Percentiles rank a stretch among this genome's conserved stretches.
Evolutionary conservation across 139 green algal species (phyloP).

Genomic region (Coccomyxa sp.): DNA sequence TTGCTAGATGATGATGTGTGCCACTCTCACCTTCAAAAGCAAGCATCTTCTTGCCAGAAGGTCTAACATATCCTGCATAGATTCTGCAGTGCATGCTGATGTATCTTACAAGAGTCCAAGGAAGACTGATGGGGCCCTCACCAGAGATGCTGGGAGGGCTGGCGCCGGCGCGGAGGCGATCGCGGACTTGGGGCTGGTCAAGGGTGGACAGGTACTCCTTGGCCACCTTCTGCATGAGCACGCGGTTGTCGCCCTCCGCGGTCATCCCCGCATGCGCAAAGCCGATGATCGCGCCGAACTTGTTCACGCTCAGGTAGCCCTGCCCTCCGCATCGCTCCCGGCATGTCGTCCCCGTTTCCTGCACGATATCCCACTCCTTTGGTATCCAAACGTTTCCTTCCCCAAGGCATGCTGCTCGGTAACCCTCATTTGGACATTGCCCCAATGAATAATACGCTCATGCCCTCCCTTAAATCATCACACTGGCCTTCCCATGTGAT

Average conservation of each 20-base stretch:
- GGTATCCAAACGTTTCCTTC: background rate
- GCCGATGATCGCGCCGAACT: constrained; percentile 80
- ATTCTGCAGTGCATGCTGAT: too few species aligned
- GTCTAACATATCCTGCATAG: too few species aligned
- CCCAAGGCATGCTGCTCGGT: background rate
- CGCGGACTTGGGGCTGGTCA: background rate
- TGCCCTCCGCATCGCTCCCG: constrained; percentile 70
- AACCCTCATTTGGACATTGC: background rate
- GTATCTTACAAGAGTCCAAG: too few species aligned
- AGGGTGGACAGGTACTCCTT: constrained; percentile 44
- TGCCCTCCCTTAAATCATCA: too few species aligned
- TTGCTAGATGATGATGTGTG: too few species aligned
- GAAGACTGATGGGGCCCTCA: background rate
- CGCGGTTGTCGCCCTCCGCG: constrained; percentile 90
- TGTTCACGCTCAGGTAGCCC: constrained; percentile 86
- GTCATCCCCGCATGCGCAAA: constrained; percentile 92
- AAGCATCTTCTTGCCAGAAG: too few species aligned
- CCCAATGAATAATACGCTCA: too few species aligned
- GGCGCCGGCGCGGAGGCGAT: constrained; percentile 16
- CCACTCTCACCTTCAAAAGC: too few species aligned
- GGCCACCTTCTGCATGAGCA: constrained; percentile 27
- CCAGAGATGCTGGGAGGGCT: background rate
- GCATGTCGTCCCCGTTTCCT: constrained; percentile 50
- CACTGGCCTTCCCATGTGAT: too few species aligned
- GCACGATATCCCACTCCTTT: background rate